Conservation (phyloP, 1,284 basidiomycete species). For the Schizophyllum commune region DNA sequence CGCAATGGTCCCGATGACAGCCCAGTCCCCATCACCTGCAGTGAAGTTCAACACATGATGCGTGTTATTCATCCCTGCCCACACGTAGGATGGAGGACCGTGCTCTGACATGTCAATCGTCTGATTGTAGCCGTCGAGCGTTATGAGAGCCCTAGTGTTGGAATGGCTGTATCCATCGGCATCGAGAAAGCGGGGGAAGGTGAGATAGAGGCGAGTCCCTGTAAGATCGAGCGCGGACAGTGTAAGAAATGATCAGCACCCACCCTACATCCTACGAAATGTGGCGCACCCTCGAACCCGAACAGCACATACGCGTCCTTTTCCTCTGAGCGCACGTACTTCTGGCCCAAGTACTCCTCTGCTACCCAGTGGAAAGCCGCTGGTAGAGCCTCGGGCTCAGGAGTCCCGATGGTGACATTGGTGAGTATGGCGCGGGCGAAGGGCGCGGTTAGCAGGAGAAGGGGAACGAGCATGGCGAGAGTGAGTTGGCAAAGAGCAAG, state of each 20-base stretch:
- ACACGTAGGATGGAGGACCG: neutral
- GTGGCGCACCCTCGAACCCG: neutral
- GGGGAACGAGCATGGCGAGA: neutral
- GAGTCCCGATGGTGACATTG: neutral
- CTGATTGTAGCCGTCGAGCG: neutral
- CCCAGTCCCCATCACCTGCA: neutral
- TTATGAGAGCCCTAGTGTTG: neutral
- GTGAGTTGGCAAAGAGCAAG: neutral
- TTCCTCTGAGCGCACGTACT: neutral
- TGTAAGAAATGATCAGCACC: neutral
- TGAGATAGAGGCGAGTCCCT: neutral
- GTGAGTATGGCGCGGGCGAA: neutral
- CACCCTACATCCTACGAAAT: neutral
- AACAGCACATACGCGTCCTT: neutral
- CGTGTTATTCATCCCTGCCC: neutral
- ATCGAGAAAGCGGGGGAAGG: neutral
- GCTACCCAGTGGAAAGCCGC: neutral
- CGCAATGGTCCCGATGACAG: neutral
- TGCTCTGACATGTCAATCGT: neutral
- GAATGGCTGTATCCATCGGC: neutral
- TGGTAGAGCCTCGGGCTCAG: neutral
- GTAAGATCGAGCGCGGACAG: neutral
- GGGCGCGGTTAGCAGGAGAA: neutral
- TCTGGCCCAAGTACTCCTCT: neutral
- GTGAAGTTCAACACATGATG: neutral